phyloP scores from a whole-genome alignment of 768 basidiomycete genomes.

The Epithele typhae region DNA sequence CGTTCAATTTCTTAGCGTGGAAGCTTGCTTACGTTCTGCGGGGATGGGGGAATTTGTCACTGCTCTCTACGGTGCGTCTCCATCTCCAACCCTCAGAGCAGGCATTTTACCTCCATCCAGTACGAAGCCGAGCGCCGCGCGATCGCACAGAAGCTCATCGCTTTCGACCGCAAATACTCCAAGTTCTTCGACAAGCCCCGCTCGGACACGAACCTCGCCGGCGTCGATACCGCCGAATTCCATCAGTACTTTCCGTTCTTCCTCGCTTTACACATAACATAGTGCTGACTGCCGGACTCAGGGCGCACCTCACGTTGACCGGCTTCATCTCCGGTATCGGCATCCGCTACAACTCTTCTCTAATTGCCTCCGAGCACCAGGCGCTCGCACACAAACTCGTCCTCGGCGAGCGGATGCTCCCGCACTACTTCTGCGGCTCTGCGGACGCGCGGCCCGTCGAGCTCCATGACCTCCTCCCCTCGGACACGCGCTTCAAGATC shows the following conservation, averaged over 20 bases:
- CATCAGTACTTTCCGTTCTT: constrained; percentile 28
- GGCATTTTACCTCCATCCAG: constrained; percentile 23
- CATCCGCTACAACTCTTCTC: constrained; percentile 43
- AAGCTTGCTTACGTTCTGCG: constrained; percentile 47
- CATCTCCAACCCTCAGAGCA: neutral
- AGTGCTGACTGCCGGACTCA: constrained; percentile 10
- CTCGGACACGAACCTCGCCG: constrained; percentile 31
- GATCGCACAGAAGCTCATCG: constrained; percentile 51
- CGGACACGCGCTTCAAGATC: constrained; percentile 47
- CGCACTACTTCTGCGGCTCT: constrained; percentile 41
- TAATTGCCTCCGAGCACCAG: constrained; percentile 33
- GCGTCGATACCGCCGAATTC: constrained; percentile 48
- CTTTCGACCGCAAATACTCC: constrained; percentile 47
- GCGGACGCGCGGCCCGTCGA: constrained; percentile 44
- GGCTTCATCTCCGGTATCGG: constrained; percentile 44
- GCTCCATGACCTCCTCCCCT: constrained; percentile 46
- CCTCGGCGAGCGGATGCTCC: constrained; percentile 47
- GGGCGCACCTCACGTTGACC: constrained; percentile 42
- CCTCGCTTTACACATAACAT: neutral
- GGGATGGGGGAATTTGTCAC: constrained; percentile 41
- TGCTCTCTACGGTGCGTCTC: constrained; percentile 41
- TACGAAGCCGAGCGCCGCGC: constrained; percentile 53
- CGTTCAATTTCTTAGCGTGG: constrained; percentile 32
- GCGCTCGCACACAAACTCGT: constrained; percentile 34
- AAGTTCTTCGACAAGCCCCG: constrained; percentile 52